Conservation (phyloP, 2,329 filamentous ascomycete genomes). For the Calonectria pseudoturangicola region DNA sequence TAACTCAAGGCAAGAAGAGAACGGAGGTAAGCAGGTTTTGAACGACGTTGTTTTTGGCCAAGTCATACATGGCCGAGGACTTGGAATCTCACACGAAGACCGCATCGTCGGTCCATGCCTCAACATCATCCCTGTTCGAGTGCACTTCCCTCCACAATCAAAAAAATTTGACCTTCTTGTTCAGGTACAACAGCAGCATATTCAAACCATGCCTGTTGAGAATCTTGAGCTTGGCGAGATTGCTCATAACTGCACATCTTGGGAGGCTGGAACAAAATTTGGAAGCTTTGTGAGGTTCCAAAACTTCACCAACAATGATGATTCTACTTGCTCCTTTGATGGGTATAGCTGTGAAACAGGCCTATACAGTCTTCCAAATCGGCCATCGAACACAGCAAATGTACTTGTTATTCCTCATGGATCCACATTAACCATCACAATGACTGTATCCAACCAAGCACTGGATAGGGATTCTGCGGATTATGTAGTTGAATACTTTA, state of each 20-base stretch:
- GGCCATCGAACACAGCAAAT: conserved; percentile 4
- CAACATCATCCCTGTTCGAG: conserved; percentile 17
- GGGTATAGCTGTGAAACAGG: conserved; percentile 2
- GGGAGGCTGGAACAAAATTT: conserved; percentile 12
- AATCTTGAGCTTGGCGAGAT: conserved; percentile 10
- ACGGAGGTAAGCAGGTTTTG: not conserved
- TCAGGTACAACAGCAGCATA: conserved; percentile 6
- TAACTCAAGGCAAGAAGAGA: not conserved
- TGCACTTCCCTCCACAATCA: not conserved
- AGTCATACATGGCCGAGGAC: conserved; percentile 8
- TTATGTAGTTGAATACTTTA: conserved; percentile 11
- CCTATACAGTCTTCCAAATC: conserved; percentile 6
- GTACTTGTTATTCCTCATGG: conserved; percentile 1
- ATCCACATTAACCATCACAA: not conserved
- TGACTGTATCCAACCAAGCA: conserved; percentile 13
- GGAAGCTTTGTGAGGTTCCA: conserved; percentile 19
- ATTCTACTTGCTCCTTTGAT: conserved; percentile 5
- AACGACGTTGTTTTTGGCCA: conserved; percentile 12
- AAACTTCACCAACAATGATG: conserved; percentile 16
- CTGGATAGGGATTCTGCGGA: conserved; percentile 7
- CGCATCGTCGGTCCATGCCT: conserved; percentile 16
- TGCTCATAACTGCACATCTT: not conserved
- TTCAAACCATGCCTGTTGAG: conserved; percentile 12
- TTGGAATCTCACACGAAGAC: conserved; percentile 1
- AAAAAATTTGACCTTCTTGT: not conserved